Conservation (phyloP, 345 rosid species). For the Euphorbia peplus region DNA sequence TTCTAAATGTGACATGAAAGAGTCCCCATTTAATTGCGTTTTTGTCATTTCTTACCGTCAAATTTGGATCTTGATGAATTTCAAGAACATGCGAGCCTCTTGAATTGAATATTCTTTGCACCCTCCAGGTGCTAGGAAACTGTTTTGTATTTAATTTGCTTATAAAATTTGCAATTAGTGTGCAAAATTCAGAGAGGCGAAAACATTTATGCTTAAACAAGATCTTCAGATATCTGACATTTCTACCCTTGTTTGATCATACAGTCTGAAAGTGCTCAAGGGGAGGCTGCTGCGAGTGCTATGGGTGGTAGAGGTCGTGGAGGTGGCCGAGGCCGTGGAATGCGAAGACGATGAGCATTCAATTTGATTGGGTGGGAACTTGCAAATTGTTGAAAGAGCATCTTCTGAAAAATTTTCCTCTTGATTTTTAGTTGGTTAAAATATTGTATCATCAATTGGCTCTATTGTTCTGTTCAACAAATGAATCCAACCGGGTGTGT, state of each 20-base stretch:
- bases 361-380: background rate
- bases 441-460: background rate
- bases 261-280: slow-evolving; percentile 99
- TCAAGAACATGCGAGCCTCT: background rate
- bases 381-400: background rate
- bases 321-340: slow-evolving; percentile 95
- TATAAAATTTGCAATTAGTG: background rate
- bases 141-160: background rate
- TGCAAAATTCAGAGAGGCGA: background rate
- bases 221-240: background rate
- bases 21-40: background rate
- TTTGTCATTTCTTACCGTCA: background rate
- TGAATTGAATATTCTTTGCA: background rate
- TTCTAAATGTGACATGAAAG: background rate
- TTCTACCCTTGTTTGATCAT: slow-evolving; percentile 11
- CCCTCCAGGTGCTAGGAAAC: background rate
- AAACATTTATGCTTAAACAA: background rate
- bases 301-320: slow-evolving; percentile 92
- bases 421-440: slow-evolving; percentile 1
- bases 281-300: slow-evolving; percentile 85
- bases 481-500: background rate
- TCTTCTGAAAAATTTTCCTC: background rate
- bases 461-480: background rate
- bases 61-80: background rate
- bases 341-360: slow-evolving; percentile 77